Conservation (phyloP, 2,329 filamentous ascomycete genomes). For the Neonectria punicea region DNA sequence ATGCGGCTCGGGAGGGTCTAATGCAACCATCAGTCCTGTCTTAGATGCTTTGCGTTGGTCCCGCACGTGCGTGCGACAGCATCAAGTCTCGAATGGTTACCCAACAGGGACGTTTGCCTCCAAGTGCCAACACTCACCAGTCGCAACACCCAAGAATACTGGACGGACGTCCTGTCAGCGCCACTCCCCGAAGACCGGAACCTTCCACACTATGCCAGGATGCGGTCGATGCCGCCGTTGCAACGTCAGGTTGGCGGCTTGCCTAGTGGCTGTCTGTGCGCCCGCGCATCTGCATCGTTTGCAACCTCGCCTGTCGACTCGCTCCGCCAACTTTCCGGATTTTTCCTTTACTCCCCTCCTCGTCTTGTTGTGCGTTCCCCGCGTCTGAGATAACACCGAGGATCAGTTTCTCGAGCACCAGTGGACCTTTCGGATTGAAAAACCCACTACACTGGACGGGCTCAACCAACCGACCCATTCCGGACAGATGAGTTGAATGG, state of each 20-base stretch:
- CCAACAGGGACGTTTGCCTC: conserved; percentile 10
- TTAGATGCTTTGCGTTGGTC: neutral
- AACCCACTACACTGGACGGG: neutral
- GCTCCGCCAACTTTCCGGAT: conserved; percentile 11
- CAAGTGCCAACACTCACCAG: conserved; percentile 11
- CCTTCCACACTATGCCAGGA: conserved; percentile 32
- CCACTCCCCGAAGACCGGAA: conserved; percentile 34
- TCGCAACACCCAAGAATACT: neutral
- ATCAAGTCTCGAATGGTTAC: conserved; percentile 2
- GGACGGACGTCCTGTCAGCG: neutral
- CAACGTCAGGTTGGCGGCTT: conserved; percentile 27
- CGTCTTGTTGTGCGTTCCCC: neutral
- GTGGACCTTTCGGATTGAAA: neutral
- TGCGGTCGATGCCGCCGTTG: conserved; percentile 17
- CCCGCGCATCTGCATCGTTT: conserved; percentile 21
- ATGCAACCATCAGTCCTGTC: conserved; percentile 5
- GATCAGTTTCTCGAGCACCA: neutral
- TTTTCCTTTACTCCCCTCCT: conserved; percentile 9
- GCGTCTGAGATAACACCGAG: neutral
- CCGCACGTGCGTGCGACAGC: conserved; percentile 8
- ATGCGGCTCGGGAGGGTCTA: conserved; percentile 15
- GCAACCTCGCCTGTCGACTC: conserved; percentile 18
- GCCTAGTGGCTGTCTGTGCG: conserved; percentile 19
- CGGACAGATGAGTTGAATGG: conserved; percentile 7
- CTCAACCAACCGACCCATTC: neutral